Conservation (phyloP, 352 stramenopile genomes). For the Phytopythium chamaehyphon region DNA sequence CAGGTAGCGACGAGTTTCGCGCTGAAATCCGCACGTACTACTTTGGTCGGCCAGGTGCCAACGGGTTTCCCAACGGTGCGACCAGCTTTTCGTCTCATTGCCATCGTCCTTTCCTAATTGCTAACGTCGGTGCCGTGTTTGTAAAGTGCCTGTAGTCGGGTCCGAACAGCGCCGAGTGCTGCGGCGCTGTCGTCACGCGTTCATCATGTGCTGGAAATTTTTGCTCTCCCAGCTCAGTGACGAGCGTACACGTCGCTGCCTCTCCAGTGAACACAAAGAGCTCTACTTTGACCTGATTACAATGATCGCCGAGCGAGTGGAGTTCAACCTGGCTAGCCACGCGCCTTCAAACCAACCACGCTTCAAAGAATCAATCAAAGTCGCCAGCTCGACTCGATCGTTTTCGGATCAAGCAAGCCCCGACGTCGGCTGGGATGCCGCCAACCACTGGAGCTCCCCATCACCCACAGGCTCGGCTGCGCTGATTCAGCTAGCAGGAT, state of each 20-base stretch:
- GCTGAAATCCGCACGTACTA: conserved; percentile 55
- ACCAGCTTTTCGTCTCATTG: conserved; percentile 6
- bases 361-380: no score
- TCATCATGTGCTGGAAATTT: conserved; percentile 68
- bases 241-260: conserved; percentile 15
- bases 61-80: conserved; percentile 13
- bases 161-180: conserved; percentile 44
- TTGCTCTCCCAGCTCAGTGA: conserved; percentile 57
- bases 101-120: no score
- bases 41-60: conserved; percentile 13
- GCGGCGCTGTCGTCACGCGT: conserved; percentile 49
- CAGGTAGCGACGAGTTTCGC: conserved; percentile 41
- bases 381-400: background rate
- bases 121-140: no score
- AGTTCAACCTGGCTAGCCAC: conserved; percentile 44
- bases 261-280: conserved; percentile 33
- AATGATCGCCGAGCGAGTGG: conserved; percentile 57
- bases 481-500: conserved; percentile 13
- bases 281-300: conserved; percentile 63
- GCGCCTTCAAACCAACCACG: background rate
- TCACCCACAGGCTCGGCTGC: conserved; percentile 24
- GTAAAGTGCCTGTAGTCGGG: background rate
- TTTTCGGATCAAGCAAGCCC: background rate
- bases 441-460: conserved; percentile 21
- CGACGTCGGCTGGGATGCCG: conserved; percentile 4